Percentiles rank a stretch among this genome's conserved stretches.
These are phyloP conservation scores for Yarrowia osloensis DNA, from an alignment of 805 yeast genomes.

Conservation along the genomic window DNA sequence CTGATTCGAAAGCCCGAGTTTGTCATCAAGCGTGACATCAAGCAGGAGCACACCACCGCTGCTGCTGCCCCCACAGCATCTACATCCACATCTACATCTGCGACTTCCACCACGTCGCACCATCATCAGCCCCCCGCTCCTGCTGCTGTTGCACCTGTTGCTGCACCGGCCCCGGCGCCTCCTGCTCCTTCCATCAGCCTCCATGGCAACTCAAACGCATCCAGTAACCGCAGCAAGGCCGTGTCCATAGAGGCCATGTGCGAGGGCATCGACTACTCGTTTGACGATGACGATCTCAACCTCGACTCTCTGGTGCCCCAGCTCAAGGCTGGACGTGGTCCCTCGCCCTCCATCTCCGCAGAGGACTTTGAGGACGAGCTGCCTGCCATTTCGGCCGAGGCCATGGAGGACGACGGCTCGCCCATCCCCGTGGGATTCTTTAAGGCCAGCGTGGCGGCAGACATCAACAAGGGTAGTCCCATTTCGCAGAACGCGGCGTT, in stretches of 20 bases:
- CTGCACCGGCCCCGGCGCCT: neutral
- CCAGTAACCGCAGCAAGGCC: slow-evolving; percentile 19
- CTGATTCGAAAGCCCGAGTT: slow-evolving; percentile 26
- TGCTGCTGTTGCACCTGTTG: neutral
- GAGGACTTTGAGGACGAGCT: neutral
- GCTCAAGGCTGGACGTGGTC: neutral
- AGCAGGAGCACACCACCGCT: neutral
- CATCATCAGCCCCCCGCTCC: neutral
- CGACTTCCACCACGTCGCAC: neutral
- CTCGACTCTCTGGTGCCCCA: slow-evolving; percentile 4
- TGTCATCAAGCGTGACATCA: slow-evolving; percentile 1
- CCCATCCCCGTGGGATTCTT: slow-evolving; percentile 26
- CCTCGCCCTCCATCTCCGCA: neutral
- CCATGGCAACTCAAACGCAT: neutral
- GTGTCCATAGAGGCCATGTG: slow-evolving; percentile 28
- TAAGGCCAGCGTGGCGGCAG: slow-evolving; percentile 28
- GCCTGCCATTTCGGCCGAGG: neutral
- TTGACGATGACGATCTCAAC: slow-evolving; percentile 14
- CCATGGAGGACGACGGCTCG: slow-evolving; percentile 14
- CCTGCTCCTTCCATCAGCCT: neutral
- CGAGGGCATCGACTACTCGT: slow-evolving; percentile 26
- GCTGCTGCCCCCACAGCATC: neutral
- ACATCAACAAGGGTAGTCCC: slow-evolving; percentile 25
- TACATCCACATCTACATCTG: neutral
- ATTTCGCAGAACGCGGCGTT: neutral